Percentiles rank a stretch among this genome's conserved stretches.
Conservation (phyloP, 2,329 filamentous ascomycete genomes). For the Penicillium sp. region DNA sequence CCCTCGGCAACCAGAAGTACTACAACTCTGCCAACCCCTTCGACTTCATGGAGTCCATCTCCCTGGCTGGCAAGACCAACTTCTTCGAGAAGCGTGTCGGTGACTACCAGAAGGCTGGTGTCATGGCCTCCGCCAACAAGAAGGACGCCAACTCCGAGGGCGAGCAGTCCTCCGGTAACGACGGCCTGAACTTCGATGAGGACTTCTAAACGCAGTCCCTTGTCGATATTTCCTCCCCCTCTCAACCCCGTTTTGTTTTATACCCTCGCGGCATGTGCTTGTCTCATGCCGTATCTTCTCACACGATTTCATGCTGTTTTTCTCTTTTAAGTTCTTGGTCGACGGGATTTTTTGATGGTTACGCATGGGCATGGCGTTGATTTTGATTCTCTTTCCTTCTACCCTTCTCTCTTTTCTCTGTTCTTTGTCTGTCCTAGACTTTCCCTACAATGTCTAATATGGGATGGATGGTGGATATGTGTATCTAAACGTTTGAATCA, state of each 20-base stretch:
- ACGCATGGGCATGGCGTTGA: conserved; percentile 43
- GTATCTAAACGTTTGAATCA: conserved; percentile 28
- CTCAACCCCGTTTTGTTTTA: conserved; percentile 25
- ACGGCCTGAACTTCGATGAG: conserved; percentile 92
- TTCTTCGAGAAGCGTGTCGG: conserved; percentile 99
- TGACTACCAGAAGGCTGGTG: conserved; percentile 99
- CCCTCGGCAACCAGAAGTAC: conserved; percentile 91
- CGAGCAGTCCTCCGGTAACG: conserved; percentile 41
- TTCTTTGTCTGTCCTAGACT: conserved; percentile 19
- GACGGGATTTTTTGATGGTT: conserved; percentile 32
- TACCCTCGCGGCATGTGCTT: conserved; percentile 23
- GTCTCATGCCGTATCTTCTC: conserved; percentile 16
- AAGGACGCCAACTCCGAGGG: conserved; percentile 61
- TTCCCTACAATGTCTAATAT: conserved; percentile 21
- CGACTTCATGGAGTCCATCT: conserved; percentile 99
- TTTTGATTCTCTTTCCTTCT: conserved; percentile 3
- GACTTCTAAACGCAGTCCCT: conserved; percentile 73
- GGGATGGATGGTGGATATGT: conserved; percentile 27
- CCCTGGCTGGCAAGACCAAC: conserved; percentile 98
- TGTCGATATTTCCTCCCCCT: conserved; percentile 2
- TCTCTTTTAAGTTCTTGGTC: conserved; percentile 32
- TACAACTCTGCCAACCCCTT: conserved; percentile 96
- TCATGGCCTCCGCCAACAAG: conserved; percentile 92
- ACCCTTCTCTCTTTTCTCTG: conserved; percentile 8
- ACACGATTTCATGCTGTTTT: conserved; percentile 32